Percentiles rank a stretch among this genome's conserved stretches.
These are phyloP conservation scores for Oenanthe javanica DNA, from an alignment of 140 eudicot genomes.

Conservation along the genomic window DNA sequence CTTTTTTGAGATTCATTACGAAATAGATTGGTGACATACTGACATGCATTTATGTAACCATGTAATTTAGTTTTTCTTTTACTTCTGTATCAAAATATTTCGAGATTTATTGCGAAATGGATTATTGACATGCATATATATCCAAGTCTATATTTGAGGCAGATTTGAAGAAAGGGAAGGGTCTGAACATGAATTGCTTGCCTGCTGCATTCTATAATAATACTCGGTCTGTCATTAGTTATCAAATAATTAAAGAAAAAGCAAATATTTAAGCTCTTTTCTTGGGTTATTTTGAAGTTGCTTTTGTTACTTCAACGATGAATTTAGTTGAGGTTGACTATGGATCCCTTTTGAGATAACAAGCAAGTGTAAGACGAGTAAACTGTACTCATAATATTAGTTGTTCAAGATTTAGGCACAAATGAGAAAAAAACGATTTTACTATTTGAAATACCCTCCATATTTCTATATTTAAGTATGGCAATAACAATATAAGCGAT, in stretches of 20 bases:
- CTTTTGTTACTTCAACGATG: neutral
- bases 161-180: neutral
- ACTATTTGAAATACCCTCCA: neutral
- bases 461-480: neutral
- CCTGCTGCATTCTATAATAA: neutral
- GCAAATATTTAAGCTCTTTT: neutral
- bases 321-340: neutral
- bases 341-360: neutral
- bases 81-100: neutral
- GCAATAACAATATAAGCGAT: neutral
- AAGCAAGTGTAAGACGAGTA: neutral
- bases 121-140: neutral
- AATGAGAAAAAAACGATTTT: neutral
- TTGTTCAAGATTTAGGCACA: neutral
- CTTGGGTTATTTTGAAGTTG: neutral
- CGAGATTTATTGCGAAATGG: neutral
- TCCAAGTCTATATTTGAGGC: neutral
- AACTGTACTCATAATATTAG: neutral
- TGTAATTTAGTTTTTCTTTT: too few relatives aligned
- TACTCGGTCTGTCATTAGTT: neutral
- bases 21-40: neutral
- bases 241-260: neutral
- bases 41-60: neutral
- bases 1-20: neutral
- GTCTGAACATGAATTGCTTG: neutral